Base-by-base conservation (phyloP, 345 rosid genomes). In the Eucalyptus curtisii region DNA sequence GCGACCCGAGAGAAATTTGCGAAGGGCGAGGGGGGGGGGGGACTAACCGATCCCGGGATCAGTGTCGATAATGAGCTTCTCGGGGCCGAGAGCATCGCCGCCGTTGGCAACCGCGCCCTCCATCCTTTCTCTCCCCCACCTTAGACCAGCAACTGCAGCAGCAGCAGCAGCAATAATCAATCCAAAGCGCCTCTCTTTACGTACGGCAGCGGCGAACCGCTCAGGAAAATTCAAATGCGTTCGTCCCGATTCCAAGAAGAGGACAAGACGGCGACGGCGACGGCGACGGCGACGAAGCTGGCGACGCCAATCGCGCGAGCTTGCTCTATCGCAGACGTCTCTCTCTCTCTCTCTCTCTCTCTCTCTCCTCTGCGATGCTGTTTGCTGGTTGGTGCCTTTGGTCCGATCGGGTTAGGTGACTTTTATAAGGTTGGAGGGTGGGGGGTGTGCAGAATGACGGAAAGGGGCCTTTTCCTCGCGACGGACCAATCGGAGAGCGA, bases 11-110 rank as follows among this genome's bases (percentile, higher is more conserved):
- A 55, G 13, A 55, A 22, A 55, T 24, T 24, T 4, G 61, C 61
- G 66, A 25, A n/a, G 27, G 17, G 13, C 27, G 49, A 44, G n/a
- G 52, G 12, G 13, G 52, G 12, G 13, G 30, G 86, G 57, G 87
- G 88, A 90, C 96, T 93, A 55, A 98, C 99, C 99, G 88, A 98
- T 98, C 81, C 99, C 99, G 13, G 99, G 99, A 90, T 98, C 99
- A 40, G 99, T 98, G 88, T 98, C 99, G 88, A 98, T 98, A 87
- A 98, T 93, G 96, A 98, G 93, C 96, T 96, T 95, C 87, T 91
- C 92, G 87, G 91, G 91, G 84, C 50, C 88, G 49, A 91, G 90
- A 88, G 91, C 88, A 89, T 24, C 87, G 44, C 87, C 87, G 53
- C 91, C 91, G 87, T 90, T 90, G 57, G 86, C 47, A 76, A 76